Conservation (phyloP, 805 yeast species). For the Myxozyma neotropica region DNA sequence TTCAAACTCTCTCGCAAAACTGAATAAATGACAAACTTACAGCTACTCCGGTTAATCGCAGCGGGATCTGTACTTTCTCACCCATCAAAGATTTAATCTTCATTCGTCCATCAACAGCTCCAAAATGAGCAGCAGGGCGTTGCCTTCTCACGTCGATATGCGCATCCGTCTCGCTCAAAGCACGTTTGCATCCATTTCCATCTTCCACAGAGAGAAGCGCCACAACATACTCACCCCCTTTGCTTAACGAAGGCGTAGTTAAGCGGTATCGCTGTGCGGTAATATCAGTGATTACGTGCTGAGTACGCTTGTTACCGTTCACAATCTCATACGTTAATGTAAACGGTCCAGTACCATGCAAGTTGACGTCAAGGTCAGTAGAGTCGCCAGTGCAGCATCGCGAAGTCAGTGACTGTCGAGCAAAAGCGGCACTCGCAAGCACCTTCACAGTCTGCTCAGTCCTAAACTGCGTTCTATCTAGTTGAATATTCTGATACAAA, state of each 20-base stretch:
- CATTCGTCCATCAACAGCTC: slow-evolving; percentile 44
- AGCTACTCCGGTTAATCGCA: slow-evolving; percentile 59
- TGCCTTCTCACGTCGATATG: slow-evolving; percentile 69
- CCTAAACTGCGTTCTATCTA: slow-evolving; percentile 33
- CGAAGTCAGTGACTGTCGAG: slow-evolving; percentile 26
- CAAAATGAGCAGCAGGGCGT: slow-evolving; percentile 60
- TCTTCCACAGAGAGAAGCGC: slow-evolving; percentile 69
- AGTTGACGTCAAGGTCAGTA: slow-evolving; percentile 54
- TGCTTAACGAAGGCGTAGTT: slow-evolving; percentile 55
- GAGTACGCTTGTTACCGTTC: slow-evolving; percentile 53
- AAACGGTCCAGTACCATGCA: slow-evolving; percentile 83
- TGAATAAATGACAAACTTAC: background rate
- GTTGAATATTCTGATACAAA: slow-evolving; percentile 50
- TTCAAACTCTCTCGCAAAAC: background rate
- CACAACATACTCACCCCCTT: slow-evolving; percentile 75
- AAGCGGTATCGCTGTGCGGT: slow-evolving; percentile 46
- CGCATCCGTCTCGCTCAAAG: slow-evolving; percentile 63
- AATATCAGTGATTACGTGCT: slow-evolving; percentile 50
- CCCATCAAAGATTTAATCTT: slow-evolving; percentile 53
- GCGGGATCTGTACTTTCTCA: slow-evolving; percentile 58
- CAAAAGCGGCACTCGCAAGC: slow-evolving; percentile 48
- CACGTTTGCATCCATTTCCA: slow-evolving; percentile 76
- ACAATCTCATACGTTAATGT: slow-evolving; percentile 67
- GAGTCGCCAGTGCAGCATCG: slow-evolving; percentile 53
- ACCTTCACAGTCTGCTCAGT: slow-evolving; percentile 43